Percentiles rank a stretch among this genome's conserved stretches.
These are phyloP conservation scores for Nemania sp. DNA, from an alignment of 2,329 filamentous ascomycete species.

Conservation along the genomic window DNA sequence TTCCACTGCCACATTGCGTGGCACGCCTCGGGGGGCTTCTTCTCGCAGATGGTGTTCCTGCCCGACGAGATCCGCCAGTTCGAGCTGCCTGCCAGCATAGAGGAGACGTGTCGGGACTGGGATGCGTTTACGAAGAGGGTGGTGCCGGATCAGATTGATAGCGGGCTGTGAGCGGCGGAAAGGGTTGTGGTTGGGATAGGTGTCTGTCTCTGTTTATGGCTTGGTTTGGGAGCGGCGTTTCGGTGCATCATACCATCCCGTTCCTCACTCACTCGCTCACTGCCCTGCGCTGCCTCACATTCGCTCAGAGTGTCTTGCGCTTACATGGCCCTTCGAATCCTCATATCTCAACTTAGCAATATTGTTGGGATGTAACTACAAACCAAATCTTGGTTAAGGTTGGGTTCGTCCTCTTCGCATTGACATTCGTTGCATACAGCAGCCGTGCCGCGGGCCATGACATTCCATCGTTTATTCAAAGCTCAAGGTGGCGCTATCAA, in stretches of 20 bases:
- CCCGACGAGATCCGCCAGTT: conserved; percentile 44
- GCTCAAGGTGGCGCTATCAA: neutral
- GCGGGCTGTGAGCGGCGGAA: conserved; percentile 51
- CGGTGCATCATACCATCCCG: no score
- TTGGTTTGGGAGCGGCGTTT: no score
- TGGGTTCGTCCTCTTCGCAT: neutral
- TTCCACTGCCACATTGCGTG: conserved; percentile 65
- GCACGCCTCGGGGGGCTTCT: conserved; percentile 60
- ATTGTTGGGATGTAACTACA: no score
- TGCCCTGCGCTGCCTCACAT: neutral
- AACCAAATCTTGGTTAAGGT: neutral
- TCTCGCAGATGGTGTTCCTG: conserved; percentile 56
- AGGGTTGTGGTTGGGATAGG: no score
- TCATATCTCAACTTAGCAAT: no score
- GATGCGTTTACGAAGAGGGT: conserved; percentile 51
- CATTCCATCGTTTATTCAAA: neutral
- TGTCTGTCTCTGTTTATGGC: no score
- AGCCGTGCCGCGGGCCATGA: neutral
- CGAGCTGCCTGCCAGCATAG: conserved; percentile 52
- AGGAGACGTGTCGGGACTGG: conserved; percentile 57
- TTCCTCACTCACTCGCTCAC: no score
- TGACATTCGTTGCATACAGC: conserved; percentile 22
- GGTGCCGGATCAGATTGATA: conserved; percentile 54
- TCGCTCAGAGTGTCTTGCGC: neutral
- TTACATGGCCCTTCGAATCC: neutral